Percentiles rank a stretch among this genome's conserved stretches.
phyloP scores from a whole-genome alignment of 108 stramenopile species.

The Cyclotella distinguenda region DNA sequence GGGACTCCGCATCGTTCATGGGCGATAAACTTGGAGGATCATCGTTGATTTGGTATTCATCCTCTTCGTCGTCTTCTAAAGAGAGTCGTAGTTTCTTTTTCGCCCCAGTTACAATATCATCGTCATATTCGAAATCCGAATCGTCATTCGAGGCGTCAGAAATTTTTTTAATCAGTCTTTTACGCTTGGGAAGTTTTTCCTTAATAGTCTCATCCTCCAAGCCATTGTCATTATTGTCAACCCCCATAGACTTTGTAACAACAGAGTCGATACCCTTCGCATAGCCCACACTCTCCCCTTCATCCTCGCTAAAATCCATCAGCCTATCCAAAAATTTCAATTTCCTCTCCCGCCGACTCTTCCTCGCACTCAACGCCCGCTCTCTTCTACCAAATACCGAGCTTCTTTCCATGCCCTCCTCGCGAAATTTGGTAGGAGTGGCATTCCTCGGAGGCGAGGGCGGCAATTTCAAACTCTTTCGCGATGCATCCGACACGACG shows the following conservation, averaged over 20 bases:
- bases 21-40: too few relatives aligned
- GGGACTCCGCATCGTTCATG: background rate
- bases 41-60: too few relatives aligned
- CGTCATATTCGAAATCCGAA: conserved; percentile 20
- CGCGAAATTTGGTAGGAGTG: conserved; percentile 25
- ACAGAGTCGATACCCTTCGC: background rate
- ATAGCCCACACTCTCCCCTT: background rate
- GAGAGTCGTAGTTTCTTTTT: conserved; percentile 21
- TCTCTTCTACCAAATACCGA: background rate
- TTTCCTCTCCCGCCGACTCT: conserved; percentile 3
- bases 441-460: conserved; percentile 27
- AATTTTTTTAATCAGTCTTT: background rate
- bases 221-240: conserved; percentile 5
- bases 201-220: conserved; percentile 5
- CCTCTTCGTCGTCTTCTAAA: conserved; percentile 16
- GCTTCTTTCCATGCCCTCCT: background rate
- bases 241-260: background rate
- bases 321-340: background rate
- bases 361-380: background rate
- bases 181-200: background rate
- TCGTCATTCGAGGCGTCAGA: conserved; percentile 1
- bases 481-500: background rate
- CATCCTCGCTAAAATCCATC: conserved; percentile 15
- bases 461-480: conserved; percentile 13
- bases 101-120: background rate